Base-by-base conservation (phyloP, 1,139 yeast species). In the Hansenula sp. region DNA sequence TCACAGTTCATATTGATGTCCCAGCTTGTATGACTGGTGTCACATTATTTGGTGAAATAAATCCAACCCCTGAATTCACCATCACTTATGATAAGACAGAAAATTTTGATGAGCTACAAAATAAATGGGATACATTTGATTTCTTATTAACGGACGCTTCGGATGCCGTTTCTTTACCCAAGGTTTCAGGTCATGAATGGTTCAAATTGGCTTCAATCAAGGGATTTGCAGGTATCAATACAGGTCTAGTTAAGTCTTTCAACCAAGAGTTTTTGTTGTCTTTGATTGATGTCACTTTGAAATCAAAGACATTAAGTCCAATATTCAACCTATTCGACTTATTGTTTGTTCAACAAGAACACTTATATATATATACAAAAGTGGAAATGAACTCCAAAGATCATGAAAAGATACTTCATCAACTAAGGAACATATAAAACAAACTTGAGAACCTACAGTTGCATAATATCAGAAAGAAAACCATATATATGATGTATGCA, bases 11-110 rank as follows among this genome's bases (percentile, higher is more conserved):
- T 60, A 66, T 89, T 67, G 96, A 87, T 56, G 83, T 83, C 2
- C 80, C 87, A 0, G 75, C 94, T 2, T 87, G 96, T 59, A 89
- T 89, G 95, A 79, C 91, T 1, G 99, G 99, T 8, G 84, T 83
- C 7, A 77, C 90, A 4, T 70, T 80, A 45, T 91, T 91, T 63
- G 84, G 84, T 2, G 83, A 87, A 57, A 54, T 81, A 6, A 53
- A 53, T 29, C 47, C 47, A 12, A 49, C 47, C 11, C n/a, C 47
- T 4, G 54, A 59, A 30, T 57, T 65, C 24, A 54, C 60, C 18
- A 62, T 85, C n/a, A 63, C 56, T 1, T 91, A 88, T 60, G 96
- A 90, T 62, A 88, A 84, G 59, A 77, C 91, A 0, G 97, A 91
- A 59, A 68, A 73, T 40, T 53, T 53, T 2, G 55, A 54, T 0